These are phyloP conservation scores for Willaertia magna DNA, from an alignment of 208 protist species.

Conservation along the genomic window DNA sequence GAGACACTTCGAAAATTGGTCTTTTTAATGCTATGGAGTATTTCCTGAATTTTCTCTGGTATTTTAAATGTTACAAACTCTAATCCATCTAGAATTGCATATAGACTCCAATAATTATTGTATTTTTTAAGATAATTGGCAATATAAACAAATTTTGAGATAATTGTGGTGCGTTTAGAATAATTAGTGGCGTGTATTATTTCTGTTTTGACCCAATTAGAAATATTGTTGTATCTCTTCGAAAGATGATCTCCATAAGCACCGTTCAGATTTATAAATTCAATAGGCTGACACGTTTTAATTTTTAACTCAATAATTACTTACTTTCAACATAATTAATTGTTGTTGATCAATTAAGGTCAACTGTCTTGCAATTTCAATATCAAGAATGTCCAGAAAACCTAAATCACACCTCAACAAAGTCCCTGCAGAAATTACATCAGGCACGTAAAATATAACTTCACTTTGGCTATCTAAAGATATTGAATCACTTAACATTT, in stretches of 20 bases:
- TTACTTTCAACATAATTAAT: too few relatives aligned
- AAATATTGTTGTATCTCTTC: too few relatives aligned
- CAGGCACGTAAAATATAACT: background rate
- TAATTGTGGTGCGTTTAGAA: too few relatives aligned
- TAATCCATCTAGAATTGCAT: background rate
- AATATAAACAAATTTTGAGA: too few relatives aligned
- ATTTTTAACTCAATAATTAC: too few relatives aligned
- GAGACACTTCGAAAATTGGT: background rate
- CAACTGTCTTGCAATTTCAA: background rate
- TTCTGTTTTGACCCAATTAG: too few relatives aligned
- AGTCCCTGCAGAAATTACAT: background rate
- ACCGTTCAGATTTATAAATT: too few relatives aligned
- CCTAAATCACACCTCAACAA: background rate
- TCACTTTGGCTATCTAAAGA: background rate
- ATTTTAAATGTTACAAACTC: background rate
- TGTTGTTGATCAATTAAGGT: background rate
- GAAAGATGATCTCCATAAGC: too few relatives aligned
- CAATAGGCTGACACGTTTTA: too few relatives aligned
- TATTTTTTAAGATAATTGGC: background rate
- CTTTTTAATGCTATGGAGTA: background rate
- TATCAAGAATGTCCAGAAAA: background rate
- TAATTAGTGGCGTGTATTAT: too few relatives aligned
- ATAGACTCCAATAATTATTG: background rate
- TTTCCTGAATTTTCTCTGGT: background rate
- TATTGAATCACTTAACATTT: background rate